Evolutionary conservation across 2,329 filamentous ascomycete genomes (phyloP), one percentile per base, ranked within the genome.

Genomic region (Thelonectria olida): DNA sequence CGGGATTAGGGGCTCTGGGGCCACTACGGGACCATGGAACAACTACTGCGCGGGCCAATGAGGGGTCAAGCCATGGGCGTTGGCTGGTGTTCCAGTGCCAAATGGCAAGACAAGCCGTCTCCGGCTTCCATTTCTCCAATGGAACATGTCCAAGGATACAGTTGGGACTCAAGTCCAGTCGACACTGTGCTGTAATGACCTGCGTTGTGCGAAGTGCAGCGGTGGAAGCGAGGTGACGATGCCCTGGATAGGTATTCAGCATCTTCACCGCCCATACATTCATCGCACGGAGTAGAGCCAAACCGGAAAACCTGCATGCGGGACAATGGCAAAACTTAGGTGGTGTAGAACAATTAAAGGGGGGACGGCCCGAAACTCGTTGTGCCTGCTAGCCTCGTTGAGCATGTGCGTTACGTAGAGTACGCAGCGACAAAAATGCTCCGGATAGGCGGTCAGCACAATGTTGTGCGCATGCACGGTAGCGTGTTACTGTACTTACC

Each of bases 41-140:
- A 38, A 39, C 25, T 25, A 48, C 65, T 55, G 66, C 65, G 57
- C 59, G 53, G 59, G 47, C 69, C 69, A 72, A 72, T 71, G 59
- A 72, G 69, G 66, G 67, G 64, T 64, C 67, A 69, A 72, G 67
- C 69, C 67, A 61, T 71, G 65, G 67, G 57, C 65, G 28, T 42
- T 19, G 13, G 39, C 22, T 42, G 39, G 17, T 23, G 17, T n/a
- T n/a, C n/a, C n/a, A n/a, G 64, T 58, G 15, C n/a, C 19, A 54
- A 57, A 54, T 66, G 61, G 65, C 63, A 59, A 71, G 61, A 68
- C 60, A 66, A 58, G 54, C 22, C 58, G 48, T 58, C 36, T n/a
- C 54, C 53, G 13, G 19, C 17, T 20, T 22, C 17, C 17, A 42
- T 19, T 64, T 59, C 54, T 63, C 41, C 27, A 44, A 34, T 51